A percentile compares a stretch with the other conserved stretches of the same genome.
phyloP scores from a whole-genome alignment of 257 asterid genomes.

The Solanum piurae region DNA sequence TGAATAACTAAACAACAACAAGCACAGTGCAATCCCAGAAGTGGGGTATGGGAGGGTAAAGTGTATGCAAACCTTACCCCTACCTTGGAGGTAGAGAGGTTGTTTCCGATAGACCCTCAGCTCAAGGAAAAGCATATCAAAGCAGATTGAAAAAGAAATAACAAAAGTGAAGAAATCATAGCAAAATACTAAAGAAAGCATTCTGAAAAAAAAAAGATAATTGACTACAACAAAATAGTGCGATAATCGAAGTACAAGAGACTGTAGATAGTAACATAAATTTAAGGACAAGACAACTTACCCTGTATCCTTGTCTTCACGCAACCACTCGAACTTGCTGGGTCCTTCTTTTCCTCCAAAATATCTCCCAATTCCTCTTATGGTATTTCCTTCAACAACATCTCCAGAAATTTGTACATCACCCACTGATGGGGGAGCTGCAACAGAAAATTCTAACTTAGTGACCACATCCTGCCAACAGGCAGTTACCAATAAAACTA shows the following conservation, averaged over 20 bases:
- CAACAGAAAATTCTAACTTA: not conserved
- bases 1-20: not conserved
- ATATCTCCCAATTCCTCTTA: conserved; percentile 72
- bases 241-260: not conserved
- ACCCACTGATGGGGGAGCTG: conserved; percentile 93
- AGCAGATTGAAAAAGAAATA: not conserved
- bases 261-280: not conserved
- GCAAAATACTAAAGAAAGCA: not conserved
- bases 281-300: conserved; percentile 24
- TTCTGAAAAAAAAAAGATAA: not conserved
- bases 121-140: not conserved
- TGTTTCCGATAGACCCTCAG: not conserved
- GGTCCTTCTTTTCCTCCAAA: conserved; percentile 99
- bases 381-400: conserved; percentile 54
- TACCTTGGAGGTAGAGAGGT: not conserved
- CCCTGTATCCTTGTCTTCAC: conserved; percentile 73
- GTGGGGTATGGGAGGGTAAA: not conserved
- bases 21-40: not conserved
- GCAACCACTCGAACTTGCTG: conserved; percentile 91
- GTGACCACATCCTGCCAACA: not conserved
- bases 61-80: not conserved
- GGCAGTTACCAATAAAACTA: not conserved
- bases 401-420: conserved; percentile 74
- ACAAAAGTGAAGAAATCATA: not conserved
- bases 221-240: not conserved